Base-by-base conservation (phyloP, 345 rosid species). In the Pugionium dolabratum region DNA sequence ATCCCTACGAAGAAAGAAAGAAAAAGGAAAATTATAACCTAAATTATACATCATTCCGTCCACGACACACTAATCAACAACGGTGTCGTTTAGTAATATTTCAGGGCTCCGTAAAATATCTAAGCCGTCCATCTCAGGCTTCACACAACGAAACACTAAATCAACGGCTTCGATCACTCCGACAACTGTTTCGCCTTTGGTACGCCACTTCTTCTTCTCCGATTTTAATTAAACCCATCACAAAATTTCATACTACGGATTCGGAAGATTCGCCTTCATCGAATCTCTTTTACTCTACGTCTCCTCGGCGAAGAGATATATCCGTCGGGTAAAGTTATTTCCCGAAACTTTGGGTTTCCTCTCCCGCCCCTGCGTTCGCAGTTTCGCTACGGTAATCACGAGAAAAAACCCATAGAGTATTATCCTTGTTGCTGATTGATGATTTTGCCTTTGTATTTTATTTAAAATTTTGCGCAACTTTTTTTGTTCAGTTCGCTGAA, bases 141-240 rank as follows among this genome's bases (percentile, higher is more conserved):
- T 50, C 49, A 18, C 30, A 6, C 27, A 58, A 65, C 51, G n/a
- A 60, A 59, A 47, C 63, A 50, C 42, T 8, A 73, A 45, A 37
- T 9, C 63, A 53, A 66, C 77, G 72, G 72, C 18, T 66, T 1
- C 0, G 46, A 73, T 73, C 62, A 6, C 34, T 52, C 70, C 71
- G 61, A 64, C 9, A 62, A 25, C 54, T 58, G 54, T 64, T 64
- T 72, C 76, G 54, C 76, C 44, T 47, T 40, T 18, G 64, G 44
- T 71, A 71, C 70, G 70, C 59, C 48, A 54, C 41, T 45, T 54
- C 69, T 48, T 49, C 75, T 64, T 43, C 71, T 51, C 71, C 71
- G 71, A 43, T 42, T 42, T 54, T 52, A 59, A 73, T 41, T 65
- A 31, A 35, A 61, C 58, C 53, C 41, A 5, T 54, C 62, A 34